phyloP scores from a whole-genome alignment of 78 protist genomes.

The Dictyostelium discoideum region DNA sequence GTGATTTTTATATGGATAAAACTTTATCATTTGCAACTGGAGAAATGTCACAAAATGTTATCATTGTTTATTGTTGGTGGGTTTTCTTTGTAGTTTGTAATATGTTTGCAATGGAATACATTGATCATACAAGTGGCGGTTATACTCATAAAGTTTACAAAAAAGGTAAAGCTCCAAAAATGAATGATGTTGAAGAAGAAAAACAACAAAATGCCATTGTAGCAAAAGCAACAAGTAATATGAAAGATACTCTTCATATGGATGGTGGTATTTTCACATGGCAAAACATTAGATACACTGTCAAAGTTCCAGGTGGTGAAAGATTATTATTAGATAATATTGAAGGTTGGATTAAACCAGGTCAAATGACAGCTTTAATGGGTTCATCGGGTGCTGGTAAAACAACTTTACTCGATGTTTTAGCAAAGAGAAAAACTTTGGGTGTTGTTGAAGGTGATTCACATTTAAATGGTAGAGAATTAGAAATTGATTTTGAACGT shows the following conservation, averaged over 20 bases:
- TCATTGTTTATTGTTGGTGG: conserved; percentile 45
- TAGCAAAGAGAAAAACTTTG: conserved; percentile 87
- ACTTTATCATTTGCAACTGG: neutral
- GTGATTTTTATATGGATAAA: conserved; percentile 17
- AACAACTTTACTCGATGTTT: conserved; percentile 90
- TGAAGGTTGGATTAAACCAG: conserved; percentile 71
- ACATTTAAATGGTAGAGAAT: conserved; percentile 85
- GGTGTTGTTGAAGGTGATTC: conserved; percentile 85
- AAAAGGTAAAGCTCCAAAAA: conserved; percentile 79
- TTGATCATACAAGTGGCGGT: conserved; percentile 75
- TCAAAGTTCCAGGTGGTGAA: conserved; percentile 27
- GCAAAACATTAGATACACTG: conserved; percentile 58
- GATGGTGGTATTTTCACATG: conserved; percentile 70
- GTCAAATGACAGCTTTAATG: conserved; percentile 87
- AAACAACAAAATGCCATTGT: conserved; percentile 30
- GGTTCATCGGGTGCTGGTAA: conserved; percentile 91
- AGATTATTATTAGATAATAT: conserved; percentile 47
- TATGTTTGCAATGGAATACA: conserved; percentile 53
- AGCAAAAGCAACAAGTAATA: conserved; percentile 53
- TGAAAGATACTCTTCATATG: conserved; percentile 36
- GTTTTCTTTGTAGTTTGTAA: conserved; percentile 18
- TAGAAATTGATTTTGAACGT: conserved; percentile 68
- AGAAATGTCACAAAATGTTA: neutral
- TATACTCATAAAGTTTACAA: conserved; percentile 79
- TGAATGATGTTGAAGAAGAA: conserved; percentile 59